phyloP scores from a whole-genome alignment of 148 eudicot species.

The Camellia granthamiana region DNA sequence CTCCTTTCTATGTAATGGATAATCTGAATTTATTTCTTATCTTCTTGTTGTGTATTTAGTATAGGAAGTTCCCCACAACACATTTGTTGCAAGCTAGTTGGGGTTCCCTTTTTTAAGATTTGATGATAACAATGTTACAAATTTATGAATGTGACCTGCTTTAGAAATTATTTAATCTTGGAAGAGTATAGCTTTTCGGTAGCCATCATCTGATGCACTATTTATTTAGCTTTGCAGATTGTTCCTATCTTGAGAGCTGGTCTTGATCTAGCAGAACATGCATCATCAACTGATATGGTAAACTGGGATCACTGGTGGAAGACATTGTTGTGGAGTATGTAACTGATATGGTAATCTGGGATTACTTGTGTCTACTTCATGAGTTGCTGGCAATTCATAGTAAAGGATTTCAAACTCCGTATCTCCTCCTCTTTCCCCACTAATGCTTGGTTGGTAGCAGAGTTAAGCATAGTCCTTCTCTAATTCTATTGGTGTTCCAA shows the following conservation, averaged over 20 bases:
- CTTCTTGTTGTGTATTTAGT: not conserved
- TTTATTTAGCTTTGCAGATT: conserved; percentile 46
- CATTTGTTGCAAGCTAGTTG: not conserved
- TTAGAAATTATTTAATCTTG: not conserved
- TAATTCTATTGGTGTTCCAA: no score
- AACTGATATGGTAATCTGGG: no score
- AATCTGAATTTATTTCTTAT: not conserved
- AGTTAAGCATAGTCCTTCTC: no score
- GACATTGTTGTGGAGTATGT: no score
- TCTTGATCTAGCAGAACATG: conserved; percentile 96
- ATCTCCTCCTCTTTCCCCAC: no score
- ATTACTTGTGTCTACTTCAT: no score
- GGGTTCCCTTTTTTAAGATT: no score
- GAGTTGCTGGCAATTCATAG: no score
- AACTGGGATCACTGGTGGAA: no score
- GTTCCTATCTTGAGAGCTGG: conserved; percentile 96
- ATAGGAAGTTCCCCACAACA: not conserved
- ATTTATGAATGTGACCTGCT: not conserved
- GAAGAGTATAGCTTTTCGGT: not conserved
- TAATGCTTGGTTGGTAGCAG: no score
- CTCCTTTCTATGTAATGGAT: not conserved
- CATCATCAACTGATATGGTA: no score
- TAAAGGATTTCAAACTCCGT: no score
- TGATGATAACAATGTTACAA: not conserved
- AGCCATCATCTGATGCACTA: not conserved